phyloP scores from a whole-genome alignment of 2,329 filamentous ascomycete species.

The Colletotrichum sp. region DNA sequence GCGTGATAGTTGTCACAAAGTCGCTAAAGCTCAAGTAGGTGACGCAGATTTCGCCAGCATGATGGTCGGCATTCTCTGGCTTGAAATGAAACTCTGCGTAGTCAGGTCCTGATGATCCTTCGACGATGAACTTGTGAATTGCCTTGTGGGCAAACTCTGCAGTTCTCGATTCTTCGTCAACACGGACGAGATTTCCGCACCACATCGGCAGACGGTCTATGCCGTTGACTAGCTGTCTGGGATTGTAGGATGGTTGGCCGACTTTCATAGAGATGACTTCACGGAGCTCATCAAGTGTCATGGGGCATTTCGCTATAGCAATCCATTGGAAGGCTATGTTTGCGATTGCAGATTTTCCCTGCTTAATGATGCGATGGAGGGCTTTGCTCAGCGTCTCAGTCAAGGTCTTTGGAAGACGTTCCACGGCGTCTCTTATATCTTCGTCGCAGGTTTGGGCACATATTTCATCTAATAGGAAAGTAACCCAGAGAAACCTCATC shows the following conservation, averaged over 20 bases:
- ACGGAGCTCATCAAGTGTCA: neutral
- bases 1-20: neutral
- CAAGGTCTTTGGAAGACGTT: neutral
- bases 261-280: neutral
- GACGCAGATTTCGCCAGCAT: neutral
- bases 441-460: neutral
- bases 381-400: neutral
- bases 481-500: neutral
- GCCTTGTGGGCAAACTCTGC: neutral
- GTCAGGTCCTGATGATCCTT: neutral
- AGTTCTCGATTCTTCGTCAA: neutral
- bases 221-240: accelerated
- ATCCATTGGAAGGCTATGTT: neutral
- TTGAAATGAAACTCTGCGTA: neutral
- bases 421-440: neutral
- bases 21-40: neutral
- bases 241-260: neutral
- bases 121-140: neutral
- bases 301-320: neutral
- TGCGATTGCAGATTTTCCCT: neutral
- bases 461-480: neutral
- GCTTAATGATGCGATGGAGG: neutral
- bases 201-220: neutral
- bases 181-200: neutral
- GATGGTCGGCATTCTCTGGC: neutral